Evolutionary conservation across 164 flowering plant genomes (phyloP), one percentile per base, ranked within the genome.

Genomic region (Hamamelis virginiana): DNA sequence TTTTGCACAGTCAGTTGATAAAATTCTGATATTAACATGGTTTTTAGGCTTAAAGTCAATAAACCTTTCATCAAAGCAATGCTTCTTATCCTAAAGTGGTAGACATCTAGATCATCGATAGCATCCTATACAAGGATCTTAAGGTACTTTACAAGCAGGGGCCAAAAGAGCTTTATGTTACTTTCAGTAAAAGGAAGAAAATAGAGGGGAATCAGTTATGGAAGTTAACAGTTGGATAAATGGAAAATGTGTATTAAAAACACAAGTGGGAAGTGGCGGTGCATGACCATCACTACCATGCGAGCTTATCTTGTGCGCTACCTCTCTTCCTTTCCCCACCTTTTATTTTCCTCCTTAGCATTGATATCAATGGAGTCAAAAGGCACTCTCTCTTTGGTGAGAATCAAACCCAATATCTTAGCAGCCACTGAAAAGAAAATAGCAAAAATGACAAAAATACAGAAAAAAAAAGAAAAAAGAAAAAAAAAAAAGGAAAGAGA

Each of bases 361-460:
- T n/a, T 47, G n/a, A 13, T 57, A 25, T 44, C 64, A 64, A 69
- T 8, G 12, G 46, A 11, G 74, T 73, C 77, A 76, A 79, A 79
- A 79, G 72, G 58, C 60, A 75, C 50, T n/a, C 67, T 26, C 38
- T 55, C 71, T 72, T 58, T 44, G 72, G 50, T 44, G 73, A 43
- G 69, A 78, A 74, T 73, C 77, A 76, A 72, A 76, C 72, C 72
- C 73, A 73, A 73, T 66, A 69, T 59, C 47, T 65, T 77, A 18
- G 66, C 64, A 60, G 58, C 68, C 64, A 44, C 61, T 27, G 53
- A 57, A 62, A 63, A 57, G 46, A 45, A 43, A 26, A n/a, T n/a
- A n/a, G n/a, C n/a, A n/a, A n/a, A n/a, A n/a, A n/a, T n/a, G n/a
- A n/a, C n/a, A n/a, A n/a, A n/a, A n/a, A n/a, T n/a, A n/a, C n/a